phyloP scores from a whole-genome alignment of 371 early-diverging fungal genomes.

The Apophysomyces ossiformis region DNA sequence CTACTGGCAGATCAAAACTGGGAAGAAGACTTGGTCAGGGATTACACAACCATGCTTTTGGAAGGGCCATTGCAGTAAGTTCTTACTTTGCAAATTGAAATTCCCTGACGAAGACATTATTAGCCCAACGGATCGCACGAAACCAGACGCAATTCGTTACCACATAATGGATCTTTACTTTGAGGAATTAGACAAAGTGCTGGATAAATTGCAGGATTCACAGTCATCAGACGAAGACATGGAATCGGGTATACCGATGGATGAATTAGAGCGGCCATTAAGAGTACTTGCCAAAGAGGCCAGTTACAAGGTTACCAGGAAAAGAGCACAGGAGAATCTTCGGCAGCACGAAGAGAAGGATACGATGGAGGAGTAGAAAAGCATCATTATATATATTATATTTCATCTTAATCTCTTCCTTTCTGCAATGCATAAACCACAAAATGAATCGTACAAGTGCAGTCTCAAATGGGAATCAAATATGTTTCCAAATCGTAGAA shows the following conservation, averaged over 20 bases:
- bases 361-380: not conserved
- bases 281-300: conserved; percentile 59
- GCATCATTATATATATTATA: not conserved
- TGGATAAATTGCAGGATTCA: conserved; percentile 49
- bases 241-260: conserved; percentile 60
- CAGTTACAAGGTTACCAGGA: conserved; percentile 57
- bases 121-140: conserved; percentile 63
- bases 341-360: conserved; percentile 28
- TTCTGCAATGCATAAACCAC: too few species aligned
- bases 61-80: conserved; percentile 76
- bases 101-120: conserved; percentile 6
- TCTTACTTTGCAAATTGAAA: not conserved
- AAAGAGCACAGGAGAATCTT: conserved; percentile 54
- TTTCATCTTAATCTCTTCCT: not conserved
- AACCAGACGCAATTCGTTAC: conserved; percentile 80
- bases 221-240: conserved; percentile 32
- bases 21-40: conserved; percentile 62
- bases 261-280: conserved; percentile 69
- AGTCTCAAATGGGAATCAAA: too few species aligned
- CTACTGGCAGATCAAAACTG: conserved; percentile 71
- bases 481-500: too few species aligned
- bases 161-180: conserved; percentile 83
- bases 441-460: too few species aligned
- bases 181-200: conserved; percentile 76
- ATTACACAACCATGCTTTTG: conserved; percentile 63